A percentile compares a stretch with the other conserved stretches of the same genome.
Evolutionary conservation across 2,329 filamentous ascomycete genomes (phyloP).

Genomic region (Furcasterigmium furcatum): DNA sequence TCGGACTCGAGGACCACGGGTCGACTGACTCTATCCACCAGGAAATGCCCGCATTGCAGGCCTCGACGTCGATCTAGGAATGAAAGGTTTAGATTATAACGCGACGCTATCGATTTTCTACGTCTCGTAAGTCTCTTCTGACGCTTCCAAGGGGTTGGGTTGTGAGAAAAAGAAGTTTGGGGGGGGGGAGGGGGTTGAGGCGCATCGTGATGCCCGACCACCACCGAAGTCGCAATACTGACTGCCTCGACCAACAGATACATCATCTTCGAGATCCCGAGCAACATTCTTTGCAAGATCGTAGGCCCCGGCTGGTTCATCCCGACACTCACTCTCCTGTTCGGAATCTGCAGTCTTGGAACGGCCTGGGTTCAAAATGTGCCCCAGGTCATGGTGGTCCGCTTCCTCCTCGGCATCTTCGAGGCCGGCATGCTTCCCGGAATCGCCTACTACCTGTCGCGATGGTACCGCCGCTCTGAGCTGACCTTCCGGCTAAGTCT

Average conservation of each 20-base stretch:
- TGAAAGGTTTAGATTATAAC: slow-evolving; percentile 39
- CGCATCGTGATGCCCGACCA: too few relatives aligned
- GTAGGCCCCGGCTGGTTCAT: slow-evolving; percentile 35
- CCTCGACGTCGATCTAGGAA: slow-evolving; percentile 35
- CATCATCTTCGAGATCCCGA: slow-evolving; percentile 40
- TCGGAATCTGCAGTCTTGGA: slow-evolving; percentile 33
- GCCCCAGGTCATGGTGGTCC: slow-evolving; percentile 24
- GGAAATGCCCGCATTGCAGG: slow-evolving; percentile 42
- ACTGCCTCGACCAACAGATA: slow-evolving; percentile 16
- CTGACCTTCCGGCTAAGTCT: slow-evolving; percentile 41
- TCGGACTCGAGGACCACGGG: too few relatives aligned
- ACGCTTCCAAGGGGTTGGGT: too few relatives aligned
- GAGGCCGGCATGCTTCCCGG: slow-evolving; percentile 31
- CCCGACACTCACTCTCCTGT: slow-evolving; percentile 31
- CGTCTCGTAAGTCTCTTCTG: slow-evolving; percentile 2
- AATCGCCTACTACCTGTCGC: slow-evolving; percentile 41
- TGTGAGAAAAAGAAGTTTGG: too few relatives aligned
- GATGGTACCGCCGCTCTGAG: slow-evolving; percentile 47
- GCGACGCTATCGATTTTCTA: slow-evolving; percentile 33
- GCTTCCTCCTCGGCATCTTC: slow-evolving; percentile 35
- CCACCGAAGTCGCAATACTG: not conserved
- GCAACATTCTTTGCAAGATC: slow-evolving; percentile 40
- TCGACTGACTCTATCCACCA: not conserved
- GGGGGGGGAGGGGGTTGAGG: too few relatives aligned
- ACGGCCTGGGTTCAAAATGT: slow-evolving; percentile 33